phyloP scores from a whole-genome alignment of 2,329 filamentous ascomycete species.

The Podosphaera xanthii region DNA sequence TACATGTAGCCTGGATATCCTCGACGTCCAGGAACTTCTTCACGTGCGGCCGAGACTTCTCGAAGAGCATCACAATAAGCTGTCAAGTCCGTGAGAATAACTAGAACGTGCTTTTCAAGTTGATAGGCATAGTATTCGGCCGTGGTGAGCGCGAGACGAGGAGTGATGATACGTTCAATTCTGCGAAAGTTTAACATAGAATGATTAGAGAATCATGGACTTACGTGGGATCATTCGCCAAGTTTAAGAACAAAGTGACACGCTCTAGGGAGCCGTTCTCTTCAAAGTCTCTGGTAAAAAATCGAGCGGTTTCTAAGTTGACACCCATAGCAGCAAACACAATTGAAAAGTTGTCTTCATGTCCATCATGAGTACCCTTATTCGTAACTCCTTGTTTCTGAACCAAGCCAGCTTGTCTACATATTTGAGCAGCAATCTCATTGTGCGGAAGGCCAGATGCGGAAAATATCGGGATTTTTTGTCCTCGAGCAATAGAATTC shows the following conservation, averaged over 20 bases:
- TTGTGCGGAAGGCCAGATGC: constrained; percentile 96
- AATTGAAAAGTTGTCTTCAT: constrained; percentile 99
- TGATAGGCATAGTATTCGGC: constrained; percentile 99
- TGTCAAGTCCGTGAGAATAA: constrained; percentile 93
- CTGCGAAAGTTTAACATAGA: constrained; percentile 22
- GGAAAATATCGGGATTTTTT: constrained; percentile 99
- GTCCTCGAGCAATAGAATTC: constrained; percentile 92
- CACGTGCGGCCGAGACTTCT: constrained; percentile 91
- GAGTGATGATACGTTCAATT: constrained; percentile 98
- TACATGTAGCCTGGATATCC: constrained; percentile 99
- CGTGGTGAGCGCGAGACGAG: constrained; percentile 89
- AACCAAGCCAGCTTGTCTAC: constrained; percentile 85
- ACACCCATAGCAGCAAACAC: constrained; percentile 99
- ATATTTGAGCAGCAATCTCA: constrained; percentile 97
- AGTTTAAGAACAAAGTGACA: constrained; percentile 91
- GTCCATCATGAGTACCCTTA: constrained; percentile 87
- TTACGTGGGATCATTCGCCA: constrained; percentile 96
- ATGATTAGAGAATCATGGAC: constrained; percentile 16
- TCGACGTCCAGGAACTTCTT: constrained; percentile 97
- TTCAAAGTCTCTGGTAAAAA: constrained; percentile 97
- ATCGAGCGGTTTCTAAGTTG: constrained; percentile 93
- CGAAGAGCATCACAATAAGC: constrained; percentile 97
- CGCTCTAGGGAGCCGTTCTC: constrained; percentile 98
- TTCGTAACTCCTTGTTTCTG: constrained; percentile 52
- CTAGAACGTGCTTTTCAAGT: constrained; percentile 96